Evolutionary conservation across 1,139 yeast species (phyloP), one percentile per base, ranked within the genome.

Genomic region (Geotrichum reessii): DNA sequence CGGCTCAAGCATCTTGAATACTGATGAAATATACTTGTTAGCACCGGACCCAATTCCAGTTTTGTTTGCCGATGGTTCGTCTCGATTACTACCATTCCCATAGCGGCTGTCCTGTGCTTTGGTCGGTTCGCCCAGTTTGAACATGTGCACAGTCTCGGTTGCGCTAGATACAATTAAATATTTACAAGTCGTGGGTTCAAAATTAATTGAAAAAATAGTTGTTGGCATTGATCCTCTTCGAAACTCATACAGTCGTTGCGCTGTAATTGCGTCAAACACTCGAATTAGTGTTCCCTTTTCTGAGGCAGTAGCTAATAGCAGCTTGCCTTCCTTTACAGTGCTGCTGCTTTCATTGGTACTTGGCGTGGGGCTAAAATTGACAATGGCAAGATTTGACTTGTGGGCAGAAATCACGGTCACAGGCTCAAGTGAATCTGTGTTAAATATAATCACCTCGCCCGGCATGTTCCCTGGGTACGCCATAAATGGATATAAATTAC

Each of bases 151-250:
- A 0, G 99, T 93, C 60, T 88, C 95, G 40, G 96, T 89, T 0
- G 97, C 87, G 51, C 95, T 86, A 28, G 95, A 85, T 1, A 95
- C 97, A 31, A 91, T 82, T 47, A 93, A 80, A 67, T 87, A 84
- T 56, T 78, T 78, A n/a, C n/a, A n/a, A 64, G 91, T 86, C 65
- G 88, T 88, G 40, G 81, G 79, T 66, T 95, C 87, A 73, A 93
- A 93, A 42, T 85, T 81, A 63, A 93, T 78, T 1, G 96, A 86
- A 68, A 85, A 87, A n/a, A 93, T 90, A 67, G 81, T 85, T 6
- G 98, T 87, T 2, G 96, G 95, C 69, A 92, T 92, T 0, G 97
- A 88, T 1, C 99, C 99, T 69, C 98, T 80, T 65, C 99, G 79
- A 72, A 93, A 93, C 71, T 93, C 98, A 69, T 83, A 90, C 55